Evolutionary conservation across 306 rosid genomes (phyloP).

Genomic region (Medicago truncatula): MtrunA17r5.0-ANR NC_053046.1:13870001-13870500

Average conservation of each 20-base stretch:
- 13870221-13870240: conserved; percentile 26
- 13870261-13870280: conserved; percentile 12
- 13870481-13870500: background rate
- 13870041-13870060: background rate
- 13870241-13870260: conserved; percentile 5
- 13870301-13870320: conserved; percentile 38
- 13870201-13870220: conserved; percentile 2
- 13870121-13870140: conserved; percentile 39
- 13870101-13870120: conserved; percentile 36
- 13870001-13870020: too few species aligned
- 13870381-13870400: background rate
- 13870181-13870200: conserved; percentile 53
- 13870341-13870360: background rate
- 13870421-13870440: conserved; percentile 42
- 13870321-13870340: background rate
- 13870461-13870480: background rate
- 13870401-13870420: background rate
- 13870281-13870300: conserved; percentile 50
- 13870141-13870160: background rate
- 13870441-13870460: conserved; percentile 57
- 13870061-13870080: background rate
- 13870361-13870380: background rate
- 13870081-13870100: conserved; percentile 10
- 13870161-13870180: background rate
- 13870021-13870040: too few species aligned